Base-by-base conservation (phyloP, 2,329 filamentous ascomycete species). In the Trematosphaeria pertusa region DNA sequence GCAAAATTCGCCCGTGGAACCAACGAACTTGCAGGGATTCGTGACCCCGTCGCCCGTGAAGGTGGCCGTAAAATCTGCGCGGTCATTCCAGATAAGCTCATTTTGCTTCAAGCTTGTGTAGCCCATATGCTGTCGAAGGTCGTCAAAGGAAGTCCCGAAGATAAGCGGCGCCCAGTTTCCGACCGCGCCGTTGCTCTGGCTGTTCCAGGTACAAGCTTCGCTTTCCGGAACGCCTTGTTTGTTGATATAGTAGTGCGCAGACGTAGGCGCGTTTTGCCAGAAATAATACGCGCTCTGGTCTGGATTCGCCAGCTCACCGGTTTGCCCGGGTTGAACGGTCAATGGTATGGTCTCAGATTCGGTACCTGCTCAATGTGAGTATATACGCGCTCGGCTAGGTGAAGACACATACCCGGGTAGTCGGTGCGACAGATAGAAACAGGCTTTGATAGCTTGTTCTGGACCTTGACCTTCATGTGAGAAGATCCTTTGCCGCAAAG, bases 201-300 rank as follows among this genome's bases (percentile, higher is more conserved):
- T 79, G 40, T 82, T 78, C 94, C 94, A 97, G 48, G 82, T 74
- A 76, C 94, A 99, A 39, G 84, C 89, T 10, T 92, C 75, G 56
- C 84, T 71, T 48, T 85, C 75, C 14, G 74, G 62, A 42, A 88
- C 78, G 50, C 91, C 91, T 61, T 84, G 81, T 63, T 88, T 88
- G 83, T 97, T 97, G 75, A 97, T 83, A 71, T 99, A 99, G 82
- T 96, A 97, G 77, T 97, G 94, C 34, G 92, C 92, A 37, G 90
- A 92, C 41, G 94, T 97, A 39, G 76, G 62, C 71, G 82, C 81
- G 61, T 83, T 83, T 64, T 89, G 60, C 89, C 90, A 96, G 52
- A 79, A 75, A 79, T 91, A 97, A 79, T 93, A 96, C 39, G 76
- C 79, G 37, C 71, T 69, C 50, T 86, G 84, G 56, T 87, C 76